Base-by-base conservation (phyloP, 306 rosid genomes). In the Rubus idaeus region DNA sequence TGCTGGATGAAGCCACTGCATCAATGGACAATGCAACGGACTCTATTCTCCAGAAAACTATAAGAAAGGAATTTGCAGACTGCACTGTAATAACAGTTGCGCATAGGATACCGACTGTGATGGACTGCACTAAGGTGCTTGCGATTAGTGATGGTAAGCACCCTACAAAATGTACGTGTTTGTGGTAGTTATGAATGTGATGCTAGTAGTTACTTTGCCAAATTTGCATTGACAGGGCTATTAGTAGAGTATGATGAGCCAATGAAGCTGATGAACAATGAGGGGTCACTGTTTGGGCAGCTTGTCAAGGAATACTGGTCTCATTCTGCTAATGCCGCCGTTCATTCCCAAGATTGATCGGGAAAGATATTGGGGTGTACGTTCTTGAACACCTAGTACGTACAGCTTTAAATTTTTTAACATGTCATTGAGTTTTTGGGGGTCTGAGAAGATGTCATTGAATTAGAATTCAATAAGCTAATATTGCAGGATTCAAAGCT, bases 281-380 rank as follows among this genome's bases (percentile, higher is more conserved):
- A 78, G 40, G 56, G 62, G 5, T 81, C 84, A 5, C 46, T 81
- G 4, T 81, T 81, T 44, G 80, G 80, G 30, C 47, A 81, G 77
- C 77, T 81, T 65, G 85, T 82, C 39, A 78, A 68, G 73, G 85
- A 82, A 61, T 77, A 78, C 69, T 77, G 77, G 82, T 82, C 85
- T 67, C 73, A 67, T n/a, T 23, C 77, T 49, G 23, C 64, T 23
- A 57, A 41, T 67, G 75, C 52, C 0, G 13, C 44, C 64, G n/a
- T 51, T 46, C 37, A 10, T n/a, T 20, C 18, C 2, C 78, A 65
- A 8, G 47, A 77, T 39, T 64, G 60, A 62, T 69, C 4, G 55
- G 63, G 53, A 51, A 35, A 30, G 35, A 30, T 30, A 30, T 30
- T 30, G 35, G 35, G 35, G 35, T 30, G 35, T 30, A 30, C 35